Conservation (phyloP, 805 yeast species). For the Teunomyces panamensis region DNA sequence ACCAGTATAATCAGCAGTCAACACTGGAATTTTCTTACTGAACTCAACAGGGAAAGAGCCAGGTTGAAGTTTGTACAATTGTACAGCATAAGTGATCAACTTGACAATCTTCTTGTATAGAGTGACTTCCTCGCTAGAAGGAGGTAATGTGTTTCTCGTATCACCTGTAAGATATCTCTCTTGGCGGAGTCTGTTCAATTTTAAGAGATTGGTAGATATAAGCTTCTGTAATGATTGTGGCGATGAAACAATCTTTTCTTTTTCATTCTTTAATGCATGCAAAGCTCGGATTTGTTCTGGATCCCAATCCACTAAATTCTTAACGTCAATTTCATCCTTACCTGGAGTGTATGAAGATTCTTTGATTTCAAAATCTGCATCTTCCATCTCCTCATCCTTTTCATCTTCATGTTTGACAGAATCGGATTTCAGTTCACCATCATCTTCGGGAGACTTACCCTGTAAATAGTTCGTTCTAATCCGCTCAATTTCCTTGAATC, state of each 20-base stretch:
- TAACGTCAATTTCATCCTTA: constrained; percentile 22
- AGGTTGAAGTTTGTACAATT: constrained; percentile 24
- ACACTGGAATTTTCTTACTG: constrained; percentile 57
- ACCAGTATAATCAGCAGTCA: constrained; percentile 73
- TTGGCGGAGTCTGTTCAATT: constrained; percentile 39
- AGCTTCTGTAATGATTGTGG: constrained; percentile 31
- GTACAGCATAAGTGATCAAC: constrained; percentile 31
- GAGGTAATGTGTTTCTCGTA: constrained; percentile 21
- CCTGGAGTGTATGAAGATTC: constrained; percentile 6
- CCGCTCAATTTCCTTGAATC: constrained; percentile 27
- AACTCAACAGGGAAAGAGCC: constrained; percentile 25
- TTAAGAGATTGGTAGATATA: constrained; percentile 30
- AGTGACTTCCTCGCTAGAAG: constrained; percentile 24
- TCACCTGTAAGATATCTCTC: constrained; percentile 33
- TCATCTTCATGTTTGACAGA: constrained; percentile 9
- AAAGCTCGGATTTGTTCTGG: constrained; percentile 29
- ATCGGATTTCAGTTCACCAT: constrained; percentile 8
- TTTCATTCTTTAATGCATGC: constrained; percentile 23
- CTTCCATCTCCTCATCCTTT: constrained; percentile 11
- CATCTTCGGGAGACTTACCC: constrained; percentile 3
- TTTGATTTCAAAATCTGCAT: constrained; percentile 3
- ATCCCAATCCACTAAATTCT: constrained; percentile 32
- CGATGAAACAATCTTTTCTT: constrained; percentile 20
- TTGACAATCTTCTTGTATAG: constrained; percentile 30
- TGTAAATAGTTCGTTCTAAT: constrained; percentile 19